Percentiles rank a stretch among this genome's conserved stretches.
phyloP scores from a whole-genome alignment of 2,329 filamentous ascomycete genomes.

The Mollisiaceae sp. region DNA sequence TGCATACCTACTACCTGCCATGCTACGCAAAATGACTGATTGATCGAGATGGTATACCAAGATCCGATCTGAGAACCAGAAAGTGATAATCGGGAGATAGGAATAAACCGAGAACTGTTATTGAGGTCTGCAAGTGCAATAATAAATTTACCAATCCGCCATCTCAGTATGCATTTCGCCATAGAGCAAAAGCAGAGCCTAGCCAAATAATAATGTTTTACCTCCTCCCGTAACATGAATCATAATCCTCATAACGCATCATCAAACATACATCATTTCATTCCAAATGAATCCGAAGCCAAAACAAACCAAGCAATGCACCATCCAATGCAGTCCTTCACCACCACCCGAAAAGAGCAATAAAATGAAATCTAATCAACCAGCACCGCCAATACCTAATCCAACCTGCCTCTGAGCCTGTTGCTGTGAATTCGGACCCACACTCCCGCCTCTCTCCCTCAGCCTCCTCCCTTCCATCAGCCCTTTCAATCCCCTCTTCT shows the following conservation, averaged over 20 bases:
- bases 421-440: slow-evolving; percentile 30
- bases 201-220: not conserved
- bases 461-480: slow-evolving; percentile 93
- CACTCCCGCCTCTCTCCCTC: slow-evolving; percentile 67
- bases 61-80: too few relatives aligned
- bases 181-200: not conserved
- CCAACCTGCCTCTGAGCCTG: slow-evolving; percentile 16
- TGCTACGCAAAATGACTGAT: not conserved
- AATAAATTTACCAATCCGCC: too few relatives aligned
- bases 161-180: too few relatives aligned
- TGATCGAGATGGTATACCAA: too few relatives aligned
- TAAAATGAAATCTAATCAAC: not conserved
- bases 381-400: slow-evolving; percentile 22
- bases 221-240: not conserved
- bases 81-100: too few relatives aligned
- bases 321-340: not conserved
- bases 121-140: too few relatives aligned
- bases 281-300: not conserved
- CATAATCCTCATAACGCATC: slow-evolving; percentile 1
- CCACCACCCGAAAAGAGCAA: not conserved
- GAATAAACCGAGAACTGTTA: too few relatives aligned
- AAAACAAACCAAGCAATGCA: not conserved
- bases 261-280: not conserved
- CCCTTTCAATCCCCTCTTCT: slow-evolving; percentile 89
- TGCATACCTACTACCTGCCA: not conserved